Evolutionary conservation across 192 early-diverging fungal species (phyloP).

Genomic region (Lobosporangium transversale): DNA sequence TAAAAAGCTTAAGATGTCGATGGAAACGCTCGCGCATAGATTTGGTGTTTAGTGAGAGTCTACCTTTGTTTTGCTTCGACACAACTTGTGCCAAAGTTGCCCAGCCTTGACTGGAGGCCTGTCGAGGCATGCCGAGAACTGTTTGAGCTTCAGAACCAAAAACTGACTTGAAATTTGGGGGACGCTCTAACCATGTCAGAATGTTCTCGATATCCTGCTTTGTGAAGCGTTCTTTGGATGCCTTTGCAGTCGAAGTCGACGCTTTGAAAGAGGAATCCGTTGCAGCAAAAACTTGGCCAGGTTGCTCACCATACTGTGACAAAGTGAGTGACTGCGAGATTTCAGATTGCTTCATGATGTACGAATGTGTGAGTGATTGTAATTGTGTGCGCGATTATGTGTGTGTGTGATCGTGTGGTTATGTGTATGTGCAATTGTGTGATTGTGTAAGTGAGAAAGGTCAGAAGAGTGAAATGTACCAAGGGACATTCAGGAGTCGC

Average conservation of each 20-base stretch:
- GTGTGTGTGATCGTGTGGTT: too few relatives aligned
- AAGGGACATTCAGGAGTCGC: too few relatives aligned
- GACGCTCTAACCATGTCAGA: slow-evolving; percentile 21
- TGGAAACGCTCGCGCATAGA: slow-evolving; percentile 7
- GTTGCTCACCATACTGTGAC: too few relatives aligned
- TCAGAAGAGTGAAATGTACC: too few relatives aligned
- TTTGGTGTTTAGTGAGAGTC: slow-evolving; percentile 14
- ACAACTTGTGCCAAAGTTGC: slow-evolving; percentile 5
- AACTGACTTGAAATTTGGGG: slow-evolving; percentile 10
- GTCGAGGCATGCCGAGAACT: background rate
- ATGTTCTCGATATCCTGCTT: slow-evolving; percentile 14
- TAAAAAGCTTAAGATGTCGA: slow-evolving; percentile 11
- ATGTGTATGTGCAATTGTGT: too few relatives aligned
- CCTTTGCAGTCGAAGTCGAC: background rate
- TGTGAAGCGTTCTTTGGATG: background rate
- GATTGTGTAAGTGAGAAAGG: too few relatives aligned
- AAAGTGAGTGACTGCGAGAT: too few relatives aligned
- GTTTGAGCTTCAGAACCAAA: background rate
- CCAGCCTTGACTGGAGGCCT: slow-evolving; percentile 4
- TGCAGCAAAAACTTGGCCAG: too few relatives aligned
- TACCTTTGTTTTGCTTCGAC: slow-evolving; percentile 13
- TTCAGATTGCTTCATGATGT: too few relatives aligned
- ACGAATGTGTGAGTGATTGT: too few relatives aligned
- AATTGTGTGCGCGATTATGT: too few relatives aligned
- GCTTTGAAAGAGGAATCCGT: too few relatives aligned